Evolutionary conservation across 768 basidiomycete genomes (phyloP).

Genomic region (Serpula lacrymans): DNA sequence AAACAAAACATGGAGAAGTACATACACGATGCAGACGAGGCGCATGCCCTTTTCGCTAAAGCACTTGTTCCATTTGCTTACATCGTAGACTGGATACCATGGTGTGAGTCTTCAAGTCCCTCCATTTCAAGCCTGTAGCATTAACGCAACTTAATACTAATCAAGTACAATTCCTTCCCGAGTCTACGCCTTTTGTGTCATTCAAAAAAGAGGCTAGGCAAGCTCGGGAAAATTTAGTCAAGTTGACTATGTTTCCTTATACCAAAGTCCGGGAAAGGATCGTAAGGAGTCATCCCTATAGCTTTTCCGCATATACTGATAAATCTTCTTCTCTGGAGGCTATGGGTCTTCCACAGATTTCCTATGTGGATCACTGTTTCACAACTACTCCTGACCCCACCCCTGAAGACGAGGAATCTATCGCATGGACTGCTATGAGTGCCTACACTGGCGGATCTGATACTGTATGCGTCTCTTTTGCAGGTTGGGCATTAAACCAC

Average conservation of each 20-base stretch:
- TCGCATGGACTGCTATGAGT: slow-evolving; percentile 1
- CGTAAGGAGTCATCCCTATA: too few relatives aligned
- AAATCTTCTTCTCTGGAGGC: too few relatives aligned
- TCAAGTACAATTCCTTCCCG: not conserved
- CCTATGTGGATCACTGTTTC: too few relatives aligned
- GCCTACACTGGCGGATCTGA: slow-evolving; percentile 1
- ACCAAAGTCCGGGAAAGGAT: not conserved
- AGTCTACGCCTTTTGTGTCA: not conserved
- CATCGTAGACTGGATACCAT: slow-evolving; percentile 3
- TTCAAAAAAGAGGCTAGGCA: not conserved
- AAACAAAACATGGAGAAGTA: not conserved
- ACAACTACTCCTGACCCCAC: not conserved
- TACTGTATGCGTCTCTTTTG: not conserved
- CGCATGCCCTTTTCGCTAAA: not conserved
- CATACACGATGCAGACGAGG: not conserved
- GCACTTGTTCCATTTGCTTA: slow-evolving; percentile 1
- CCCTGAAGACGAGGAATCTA: not conserved
- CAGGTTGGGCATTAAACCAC: not conserved
- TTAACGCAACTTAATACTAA: too few relatives aligned
- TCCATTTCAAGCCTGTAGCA: too few relatives aligned
- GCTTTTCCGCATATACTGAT: too few relatives aligned
- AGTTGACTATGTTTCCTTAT: not conserved
- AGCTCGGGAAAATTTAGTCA: not conserved
- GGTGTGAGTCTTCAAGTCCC: not conserved
- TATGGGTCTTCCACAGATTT: too few relatives aligned